Percentiles rank a stretch among this genome's conserved stretches.
Conservation (phyloP, 305 asterid genomes). For the Fraxinus ornus region DNA sequence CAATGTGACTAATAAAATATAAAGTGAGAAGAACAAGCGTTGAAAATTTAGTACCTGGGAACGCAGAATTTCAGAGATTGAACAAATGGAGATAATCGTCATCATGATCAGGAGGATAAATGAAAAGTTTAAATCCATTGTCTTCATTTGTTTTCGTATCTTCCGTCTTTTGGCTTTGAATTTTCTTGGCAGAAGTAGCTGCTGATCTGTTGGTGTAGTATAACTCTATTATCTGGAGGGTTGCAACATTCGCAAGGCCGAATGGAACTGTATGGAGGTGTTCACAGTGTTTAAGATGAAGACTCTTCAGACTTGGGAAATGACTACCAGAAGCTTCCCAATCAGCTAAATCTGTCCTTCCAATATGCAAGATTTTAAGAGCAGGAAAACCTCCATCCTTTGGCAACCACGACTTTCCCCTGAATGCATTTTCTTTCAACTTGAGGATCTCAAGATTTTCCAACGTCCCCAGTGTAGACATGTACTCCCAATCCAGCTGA, state of each 20-base stretch:
- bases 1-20: neutral
- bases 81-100: neutral
- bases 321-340: neutral
- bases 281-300: neutral
- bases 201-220: neutral
- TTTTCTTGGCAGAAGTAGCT: neutral
- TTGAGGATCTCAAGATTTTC: neutral
- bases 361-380: neutral
- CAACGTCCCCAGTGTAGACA: neutral
- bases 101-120: neutral
- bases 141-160: neutral
- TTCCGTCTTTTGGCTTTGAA: neutral
- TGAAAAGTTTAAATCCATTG: neutral
- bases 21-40: neutral
- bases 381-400: neutral
- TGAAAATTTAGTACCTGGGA: neutral
- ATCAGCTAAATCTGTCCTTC: neutral
- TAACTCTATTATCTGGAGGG: neutral
- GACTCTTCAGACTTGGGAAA: neutral
- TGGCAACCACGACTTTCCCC: neutral
- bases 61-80: neutral
- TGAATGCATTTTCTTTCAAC: neutral
- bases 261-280: neutral
- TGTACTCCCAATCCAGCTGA: neutral
- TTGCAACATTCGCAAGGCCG: neutral